Conservation (phyloP, 2,329 filamentous ascomycete genomes). For the Nothophaeocryptopus gaeumannii region DNA sequence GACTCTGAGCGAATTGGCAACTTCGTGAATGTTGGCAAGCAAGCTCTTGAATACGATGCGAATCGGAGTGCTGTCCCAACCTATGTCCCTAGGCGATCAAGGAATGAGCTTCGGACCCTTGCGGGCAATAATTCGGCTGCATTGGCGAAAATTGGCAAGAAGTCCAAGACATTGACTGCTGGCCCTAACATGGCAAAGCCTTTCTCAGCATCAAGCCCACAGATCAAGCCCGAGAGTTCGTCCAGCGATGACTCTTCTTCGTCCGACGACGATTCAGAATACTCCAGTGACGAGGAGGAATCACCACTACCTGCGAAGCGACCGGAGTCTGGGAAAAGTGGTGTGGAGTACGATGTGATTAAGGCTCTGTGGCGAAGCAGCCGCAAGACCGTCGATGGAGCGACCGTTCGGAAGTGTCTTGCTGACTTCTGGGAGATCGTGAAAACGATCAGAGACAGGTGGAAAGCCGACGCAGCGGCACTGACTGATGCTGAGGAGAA, state of each 20-base stretch:
- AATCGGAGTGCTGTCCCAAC: conserved; percentile 47
- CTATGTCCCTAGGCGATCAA: conserved; percentile 44
- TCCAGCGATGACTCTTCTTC: conserved; percentile 49
- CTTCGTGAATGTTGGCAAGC: conserved; percentile 44
- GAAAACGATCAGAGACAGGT: conserved; percentile 58
- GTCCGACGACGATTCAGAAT: conserved; percentile 49
- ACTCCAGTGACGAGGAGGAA: conserved; percentile 52
- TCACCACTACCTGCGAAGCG: conserved; percentile 55
- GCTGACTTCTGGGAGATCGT: conserved; percentile 59
- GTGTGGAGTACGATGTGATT: conserved; percentile 58
- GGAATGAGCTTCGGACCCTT: conserved; percentile 45
- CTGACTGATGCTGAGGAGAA: conserved; percentile 58
- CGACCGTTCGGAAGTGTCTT: conserved; percentile 55
- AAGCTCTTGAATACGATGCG: conserved; percentile 41
- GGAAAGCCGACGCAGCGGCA: conserved; percentile 57
- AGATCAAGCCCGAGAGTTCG: conserved; percentile 37
- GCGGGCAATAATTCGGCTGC: conserved; percentile 44
- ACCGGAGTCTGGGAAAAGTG: conserved; percentile 51
- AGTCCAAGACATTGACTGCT: conserved; percentile 24
- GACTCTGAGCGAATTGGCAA: conserved; percentile 44
- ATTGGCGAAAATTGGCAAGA: conserved; percentile 38
- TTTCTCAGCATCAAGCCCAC: conserved; percentile 2
- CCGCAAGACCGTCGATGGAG: conserved; percentile 48
- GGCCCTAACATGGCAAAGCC: background rate
- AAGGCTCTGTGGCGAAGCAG: conserved; percentile 60